phyloP scores from a whole-genome alignment of 495 filamentous ascomycete species.

The Aspergillus kassunensis region DNA sequence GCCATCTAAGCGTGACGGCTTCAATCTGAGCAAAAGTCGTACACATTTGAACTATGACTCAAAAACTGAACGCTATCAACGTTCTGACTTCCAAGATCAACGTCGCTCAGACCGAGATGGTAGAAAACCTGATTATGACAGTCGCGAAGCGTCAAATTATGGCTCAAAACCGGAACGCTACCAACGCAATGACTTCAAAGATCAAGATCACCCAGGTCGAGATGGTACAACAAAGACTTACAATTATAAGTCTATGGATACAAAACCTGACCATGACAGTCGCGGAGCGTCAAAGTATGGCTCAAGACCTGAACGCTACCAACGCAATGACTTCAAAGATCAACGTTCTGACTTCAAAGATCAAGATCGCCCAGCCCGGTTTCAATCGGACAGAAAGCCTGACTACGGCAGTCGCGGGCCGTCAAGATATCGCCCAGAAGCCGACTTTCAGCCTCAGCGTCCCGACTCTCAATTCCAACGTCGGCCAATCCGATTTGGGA shows the following conservation, averaged over 20 bases:
- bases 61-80: not conserved
- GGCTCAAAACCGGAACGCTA: too few species aligned
- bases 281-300: not conserved
- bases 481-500: not conserved
- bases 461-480: not conserved
- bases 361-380: not conserved
- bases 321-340: not conserved
- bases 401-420: not conserved
- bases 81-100: not conserved
- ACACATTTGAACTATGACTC: not conserved
- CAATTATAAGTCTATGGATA: too few species aligned
- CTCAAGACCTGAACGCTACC: too few species aligned
- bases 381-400: not conserved
- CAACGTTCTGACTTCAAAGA: not conserved
- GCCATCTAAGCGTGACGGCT: not conserved
- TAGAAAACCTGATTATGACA: slow-evolving; percentile 23
- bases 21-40: not conserved
- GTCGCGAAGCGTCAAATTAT: too few species aligned
- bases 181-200: too few species aligned
- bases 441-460: not conserved
- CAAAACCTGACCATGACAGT: too few species aligned
- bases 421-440: not conserved
- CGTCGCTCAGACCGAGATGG: slow-evolving; percentile 6
- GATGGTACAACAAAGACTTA: too few species aligned
- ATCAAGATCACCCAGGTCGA: too few species aligned